Conservation (phyloP, 371 early-diverging fungal species). For the Choanephora cucurbitarum region DNA sequence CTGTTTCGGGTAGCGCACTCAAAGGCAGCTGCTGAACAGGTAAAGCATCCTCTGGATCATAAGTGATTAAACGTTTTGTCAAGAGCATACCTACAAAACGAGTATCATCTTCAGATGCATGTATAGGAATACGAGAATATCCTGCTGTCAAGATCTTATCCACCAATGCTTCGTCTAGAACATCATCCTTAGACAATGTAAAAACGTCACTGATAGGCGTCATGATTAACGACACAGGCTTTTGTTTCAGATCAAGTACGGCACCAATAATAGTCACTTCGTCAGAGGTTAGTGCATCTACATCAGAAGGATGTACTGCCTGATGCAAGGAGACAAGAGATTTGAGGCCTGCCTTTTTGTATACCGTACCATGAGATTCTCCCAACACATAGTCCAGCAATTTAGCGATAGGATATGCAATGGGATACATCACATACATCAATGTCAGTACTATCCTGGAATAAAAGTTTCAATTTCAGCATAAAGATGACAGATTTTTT, state of each 20-base stretch:
- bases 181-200: conserved; percentile 71
- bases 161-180: conserved; percentile 68
- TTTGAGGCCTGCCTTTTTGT: conserved; percentile 86
- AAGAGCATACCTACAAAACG: conserved; percentile 89
- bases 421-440: conserved; percentile 73
- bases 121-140: conserved; percentile 92
- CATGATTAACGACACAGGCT: conserved; percentile 84
- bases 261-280: conserved; percentile 93
- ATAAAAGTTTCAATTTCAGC: not conserved
- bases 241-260: conserved; percentile 87
- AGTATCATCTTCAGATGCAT: conserved; percentile 53
- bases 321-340: conserved; percentile 90
- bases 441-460: conserved; percentile 61
- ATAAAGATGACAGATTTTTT: not conserved
- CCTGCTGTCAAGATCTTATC: conserved; percentile 79
- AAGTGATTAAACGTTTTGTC: conserved; percentile 82
- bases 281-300: conserved; percentile 83
- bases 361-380: conserved; percentile 77
- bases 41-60: conserved; percentile 82
- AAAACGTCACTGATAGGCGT: conserved; percentile 85
- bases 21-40: conserved; percentile 72
- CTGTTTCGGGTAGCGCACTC: conserved; percentile 75
- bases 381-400: conserved; percentile 80
- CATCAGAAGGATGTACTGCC: conserved; percentile 62
- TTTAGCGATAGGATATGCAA: conserved; percentile 81